These are phyloP conservation scores for Basidiobolus meristosporus DNA, from an alignment of 371 early-diverging fungal species.

Conservation along the genomic window DNA sequence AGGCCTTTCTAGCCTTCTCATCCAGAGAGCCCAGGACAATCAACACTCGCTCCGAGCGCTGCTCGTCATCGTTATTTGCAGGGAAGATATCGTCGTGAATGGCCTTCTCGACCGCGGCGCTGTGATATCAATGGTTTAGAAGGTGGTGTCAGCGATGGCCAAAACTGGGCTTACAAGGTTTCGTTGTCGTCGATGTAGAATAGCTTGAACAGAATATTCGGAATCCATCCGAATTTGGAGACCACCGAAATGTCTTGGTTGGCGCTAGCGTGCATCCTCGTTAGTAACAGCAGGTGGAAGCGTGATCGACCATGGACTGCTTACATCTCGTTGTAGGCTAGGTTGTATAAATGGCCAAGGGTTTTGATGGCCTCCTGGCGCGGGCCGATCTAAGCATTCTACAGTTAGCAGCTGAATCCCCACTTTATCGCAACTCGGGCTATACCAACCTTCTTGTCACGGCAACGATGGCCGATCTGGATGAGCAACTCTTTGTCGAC, in stretches of 20 bases:
- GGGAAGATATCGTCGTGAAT: constrained; percentile 33
- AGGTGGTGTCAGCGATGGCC: neutral
- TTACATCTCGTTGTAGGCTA: constrained; percentile 45
- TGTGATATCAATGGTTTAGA: constrained; percentile 1
- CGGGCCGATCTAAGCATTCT: neutral
- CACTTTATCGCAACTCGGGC: no score
- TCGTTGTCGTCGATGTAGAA: constrained; percentile 68
- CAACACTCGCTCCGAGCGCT: constrained; percentile 34
- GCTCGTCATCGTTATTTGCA: constrained; percentile 17
- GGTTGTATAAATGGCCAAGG: constrained; percentile 44
- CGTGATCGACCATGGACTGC: constrained; percentile 1
- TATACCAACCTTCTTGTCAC: constrained; percentile 61
- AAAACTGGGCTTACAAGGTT: constrained; percentile 10
- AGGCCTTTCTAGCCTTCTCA: constrained; percentile 25
- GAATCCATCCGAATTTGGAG: constrained; percentile 62
- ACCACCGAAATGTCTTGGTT: neutral
- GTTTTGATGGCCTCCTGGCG: constrained; percentile 43
- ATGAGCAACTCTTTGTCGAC: constrained; percentile 33
- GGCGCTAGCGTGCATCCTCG: neutral
- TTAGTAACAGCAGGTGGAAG: neutral
- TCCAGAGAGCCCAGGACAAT: constrained; percentile 20
- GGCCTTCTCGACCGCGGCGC: constrained; percentile 36
- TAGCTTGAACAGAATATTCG: constrained; percentile 45
- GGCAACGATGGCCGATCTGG: constrained; percentile 53
- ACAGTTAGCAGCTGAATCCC: no score